A percentile compares a stretch with the other conserved stretches of the same genome.
Conservation (phyloP, 2,329 filamentous ascomycete species). For the Fusarium sp. region DNA sequence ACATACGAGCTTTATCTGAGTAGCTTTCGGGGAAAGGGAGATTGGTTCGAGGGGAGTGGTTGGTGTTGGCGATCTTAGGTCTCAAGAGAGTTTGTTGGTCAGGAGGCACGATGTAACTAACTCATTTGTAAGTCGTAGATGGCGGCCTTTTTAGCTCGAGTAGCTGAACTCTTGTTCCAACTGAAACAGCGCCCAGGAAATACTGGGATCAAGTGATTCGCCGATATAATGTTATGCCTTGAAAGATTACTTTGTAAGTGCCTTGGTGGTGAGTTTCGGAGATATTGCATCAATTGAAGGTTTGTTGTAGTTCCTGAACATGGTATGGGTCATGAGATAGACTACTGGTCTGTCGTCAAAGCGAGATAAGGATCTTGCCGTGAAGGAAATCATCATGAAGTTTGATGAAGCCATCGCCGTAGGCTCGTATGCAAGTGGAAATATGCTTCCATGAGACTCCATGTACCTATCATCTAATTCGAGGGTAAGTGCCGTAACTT, state of each 20-base stretch:
- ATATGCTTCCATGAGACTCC: conserved; percentile 5
- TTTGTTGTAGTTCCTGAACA: too few species aligned
- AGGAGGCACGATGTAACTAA: conserved; percentile 8
- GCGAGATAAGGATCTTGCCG: too few species aligned
- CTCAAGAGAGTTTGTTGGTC: neutral
- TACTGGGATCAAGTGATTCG: neutral
- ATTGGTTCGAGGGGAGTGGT: neutral
- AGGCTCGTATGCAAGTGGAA: neutral
- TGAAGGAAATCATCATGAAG: too few species aligned
- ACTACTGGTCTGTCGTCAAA: too few species aligned
- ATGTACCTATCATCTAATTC: neutral
- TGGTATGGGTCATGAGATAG: too few species aligned
- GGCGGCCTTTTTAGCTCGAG: conserved; percentile 11
- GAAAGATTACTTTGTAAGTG: conserved; percentile 1
- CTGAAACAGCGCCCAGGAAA: conserved; percentile 2
- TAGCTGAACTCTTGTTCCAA: conserved; percentile 8
- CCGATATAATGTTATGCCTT: neutral
- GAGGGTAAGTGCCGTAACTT: neutral
- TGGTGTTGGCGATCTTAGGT: conserved; percentile 6
- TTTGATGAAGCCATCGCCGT: too few species aligned
- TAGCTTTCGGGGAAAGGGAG: neutral
- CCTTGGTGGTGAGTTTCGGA: neutral
- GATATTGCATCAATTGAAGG: too few species aligned
- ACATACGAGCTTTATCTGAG: neutral
- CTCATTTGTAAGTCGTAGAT: neutral